These are phyloP conservation scores for Dipodascus albidus DNA, from an alignment of 805 yeast genomes.

Conservation along the genomic window DNA sequence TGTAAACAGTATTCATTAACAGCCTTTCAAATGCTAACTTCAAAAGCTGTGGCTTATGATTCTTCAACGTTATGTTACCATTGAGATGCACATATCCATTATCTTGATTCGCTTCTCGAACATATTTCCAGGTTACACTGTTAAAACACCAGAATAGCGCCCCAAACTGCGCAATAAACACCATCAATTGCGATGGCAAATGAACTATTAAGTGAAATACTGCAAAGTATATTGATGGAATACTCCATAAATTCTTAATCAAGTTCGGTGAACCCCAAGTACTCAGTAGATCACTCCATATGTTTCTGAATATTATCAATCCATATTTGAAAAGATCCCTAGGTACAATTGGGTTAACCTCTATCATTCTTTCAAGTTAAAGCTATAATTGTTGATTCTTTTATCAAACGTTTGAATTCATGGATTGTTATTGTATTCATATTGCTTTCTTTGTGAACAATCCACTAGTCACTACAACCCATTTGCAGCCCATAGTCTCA, in stretches of 20 bases:
- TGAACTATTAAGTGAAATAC: background rate
- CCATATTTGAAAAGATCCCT: background rate
- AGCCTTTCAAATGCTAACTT: background rate
- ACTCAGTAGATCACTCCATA: background rate
- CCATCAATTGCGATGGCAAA: background rate
- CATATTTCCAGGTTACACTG: background rate
- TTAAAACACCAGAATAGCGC: background rate
- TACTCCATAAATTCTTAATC: background rate
- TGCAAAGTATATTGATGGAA: background rate
- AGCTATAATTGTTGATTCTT: background rate
- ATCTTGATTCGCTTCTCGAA: background rate
- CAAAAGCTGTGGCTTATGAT: background rate
- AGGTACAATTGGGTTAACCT: background rate
- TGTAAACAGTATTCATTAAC: background rate
- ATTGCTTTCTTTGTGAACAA: background rate
- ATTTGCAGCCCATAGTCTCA: background rate
- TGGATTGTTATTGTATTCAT: background rate
- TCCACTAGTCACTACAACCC: background rate
- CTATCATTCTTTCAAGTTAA: background rate
- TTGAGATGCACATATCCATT: background rate
- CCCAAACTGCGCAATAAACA: background rate
- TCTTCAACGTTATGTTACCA: background rate
- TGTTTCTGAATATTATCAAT: background rate
- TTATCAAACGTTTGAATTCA: no score
- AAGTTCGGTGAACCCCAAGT: background rate